A percentile compares a stretch with the other conserved stretches of the same genome.
Conservation (phyloP, 495 filamentous ascomycete species). For the Aspergillus wentii region DNA sequence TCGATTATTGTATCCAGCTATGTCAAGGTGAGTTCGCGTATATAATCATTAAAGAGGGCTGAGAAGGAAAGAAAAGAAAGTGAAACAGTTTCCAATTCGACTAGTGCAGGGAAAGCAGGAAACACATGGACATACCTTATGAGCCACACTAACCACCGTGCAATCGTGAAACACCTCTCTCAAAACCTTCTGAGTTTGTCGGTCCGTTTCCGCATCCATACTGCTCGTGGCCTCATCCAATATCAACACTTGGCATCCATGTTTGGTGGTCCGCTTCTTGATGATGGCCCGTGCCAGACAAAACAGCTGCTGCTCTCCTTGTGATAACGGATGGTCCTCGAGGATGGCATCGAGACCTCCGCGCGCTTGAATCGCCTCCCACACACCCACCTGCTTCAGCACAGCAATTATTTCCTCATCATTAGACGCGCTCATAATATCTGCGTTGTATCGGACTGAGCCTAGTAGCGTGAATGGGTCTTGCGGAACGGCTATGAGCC, state of each 20-base stretch:
- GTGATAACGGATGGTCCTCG: constrained; percentile 28
- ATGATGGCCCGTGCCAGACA: constrained; percentile 39
- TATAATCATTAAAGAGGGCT: too few species aligned
- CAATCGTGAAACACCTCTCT: constrained; percentile 20
- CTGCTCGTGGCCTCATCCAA: constrained; percentile 48
- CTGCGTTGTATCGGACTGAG: constrained; percentile 41
- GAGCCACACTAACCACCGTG: constrained; percentile 30
- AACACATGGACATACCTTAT: too few species aligned
- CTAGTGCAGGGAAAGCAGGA: too few species aligned
- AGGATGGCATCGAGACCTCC: constrained; percentile 37
- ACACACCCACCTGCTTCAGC: constrained; percentile 32
- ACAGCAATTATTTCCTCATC: constrained; percentile 34
- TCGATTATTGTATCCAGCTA: too few species aligned
- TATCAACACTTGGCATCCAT: constrained; percentile 29
- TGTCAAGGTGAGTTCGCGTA: too few species aligned
- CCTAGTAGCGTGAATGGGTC: constrained; percentile 43
- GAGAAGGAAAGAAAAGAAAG: too few species aligned
- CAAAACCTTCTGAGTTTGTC: constrained; percentile 26
- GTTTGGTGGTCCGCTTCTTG: constrained; percentile 15
- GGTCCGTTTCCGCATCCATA: constrained; percentile 27
- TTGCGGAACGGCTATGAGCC: constrained; percentile 41
- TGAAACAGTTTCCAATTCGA: too few species aligned
- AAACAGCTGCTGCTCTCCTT: constrained; percentile 46
- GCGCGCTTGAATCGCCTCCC: constrained; percentile 28
- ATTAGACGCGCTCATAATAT: constrained; percentile 23